Evolutionary conservation across 768 basidiomycete species (phyloP).

Genomic region (Leccinum rimulosum): DNA sequence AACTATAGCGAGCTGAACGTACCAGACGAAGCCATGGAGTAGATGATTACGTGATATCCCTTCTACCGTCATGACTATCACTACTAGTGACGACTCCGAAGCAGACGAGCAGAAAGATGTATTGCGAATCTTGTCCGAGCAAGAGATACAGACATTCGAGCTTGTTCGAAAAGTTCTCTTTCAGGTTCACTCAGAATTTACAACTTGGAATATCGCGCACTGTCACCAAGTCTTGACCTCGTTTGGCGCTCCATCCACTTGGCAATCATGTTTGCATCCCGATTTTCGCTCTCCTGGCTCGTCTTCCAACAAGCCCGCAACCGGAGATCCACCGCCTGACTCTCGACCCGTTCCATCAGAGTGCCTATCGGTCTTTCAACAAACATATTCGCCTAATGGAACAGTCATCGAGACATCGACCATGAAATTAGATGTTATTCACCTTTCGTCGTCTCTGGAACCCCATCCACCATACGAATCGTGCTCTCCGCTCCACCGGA

Average conservation of each 20-base stretch:
- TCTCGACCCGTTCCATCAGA: neutral
- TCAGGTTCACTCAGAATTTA: slow-evolving; percentile 27
- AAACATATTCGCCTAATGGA: slow-evolving; percentile 17
- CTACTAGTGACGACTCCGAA: slow-evolving; percentile 3
- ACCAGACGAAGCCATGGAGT: slow-evolving; percentile 28
- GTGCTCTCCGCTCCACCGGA: slow-evolving; percentile 50
- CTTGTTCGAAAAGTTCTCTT: slow-evolving; percentile 18
- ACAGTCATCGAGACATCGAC: slow-evolving; percentile 7
- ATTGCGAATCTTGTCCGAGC: slow-evolving; percentile 4
- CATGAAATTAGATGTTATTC: slow-evolving; percentile 17
- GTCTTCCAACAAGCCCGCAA: neutral
- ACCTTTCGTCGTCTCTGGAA: slow-evolving; percentile 12
- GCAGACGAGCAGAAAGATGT: slow-evolving; percentile 11
- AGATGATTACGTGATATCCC: slow-evolving; percentile 8
- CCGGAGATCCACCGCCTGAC: neutral
- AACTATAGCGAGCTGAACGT: slow-evolving; percentile 1
- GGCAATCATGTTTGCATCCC: slow-evolving; percentile 12
- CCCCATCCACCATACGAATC: slow-evolving; percentile 50
- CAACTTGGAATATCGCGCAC: slow-evolving; percentile 15
- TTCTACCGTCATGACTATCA: neutral
- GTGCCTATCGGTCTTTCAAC: slow-evolving; percentile 5
- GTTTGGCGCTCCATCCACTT: slow-evolving; percentile 16
- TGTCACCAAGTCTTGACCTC: slow-evolving; percentile 14
- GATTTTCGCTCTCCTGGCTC: slow-evolving; percentile 7
- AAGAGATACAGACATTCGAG: neutral